Base-by-base conservation (phyloP, 2,329 filamentous ascomycete species). In the Diaporthe vexans region DNA sequence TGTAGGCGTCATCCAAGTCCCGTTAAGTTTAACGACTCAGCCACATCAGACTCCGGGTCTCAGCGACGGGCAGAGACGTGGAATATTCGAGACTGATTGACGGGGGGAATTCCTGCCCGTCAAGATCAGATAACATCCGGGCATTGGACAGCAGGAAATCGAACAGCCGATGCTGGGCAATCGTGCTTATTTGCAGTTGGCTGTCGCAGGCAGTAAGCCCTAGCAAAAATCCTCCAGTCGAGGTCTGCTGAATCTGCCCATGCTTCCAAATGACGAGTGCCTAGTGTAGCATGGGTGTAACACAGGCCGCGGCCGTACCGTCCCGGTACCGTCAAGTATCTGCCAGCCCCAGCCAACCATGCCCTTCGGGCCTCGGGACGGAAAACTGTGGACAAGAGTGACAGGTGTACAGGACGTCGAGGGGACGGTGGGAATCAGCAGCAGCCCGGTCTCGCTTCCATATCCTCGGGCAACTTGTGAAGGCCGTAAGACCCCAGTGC, bases 1-100 rank as follows among this genome's bases (percentile, higher is more conserved):
- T 67, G 29, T 67, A 37, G 43, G 46, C 61, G 61, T 67, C 63
- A 67, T 67, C 46, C 63, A 67, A 52, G 29, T 37, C 63, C 26
- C 4, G 29, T 67, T 19, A 4, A 52, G 46, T 52, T 40, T 52
- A 48, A 33, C 29, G n/a, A 17, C 63, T 37, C 33, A 52, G 63
- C 46, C 29, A 33, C 40, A 43, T 43, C 40, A 19, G 40, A 15
- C 40, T 43, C 15, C 17, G 13, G 40, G 40, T 17, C 13, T 52
- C 61, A 37, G 61, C 19, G 21, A 67, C 46, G 19, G 46, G 19
- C 17, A 9, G n/a, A 37, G 21, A 8, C 17, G 35, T 52, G 46
- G 63, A 37, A 67, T 52, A 52, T 67, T 67, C 61, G 61, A 67
- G 43, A 67, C 35, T 24, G 26, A 52, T 24, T 24, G 26, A 35